These are phyloP conservation scores for Phialocephala subalpina DNA, from an alignment of 2,329 filamentous ascomycete species.

Conservation along the genomic window DNA sequence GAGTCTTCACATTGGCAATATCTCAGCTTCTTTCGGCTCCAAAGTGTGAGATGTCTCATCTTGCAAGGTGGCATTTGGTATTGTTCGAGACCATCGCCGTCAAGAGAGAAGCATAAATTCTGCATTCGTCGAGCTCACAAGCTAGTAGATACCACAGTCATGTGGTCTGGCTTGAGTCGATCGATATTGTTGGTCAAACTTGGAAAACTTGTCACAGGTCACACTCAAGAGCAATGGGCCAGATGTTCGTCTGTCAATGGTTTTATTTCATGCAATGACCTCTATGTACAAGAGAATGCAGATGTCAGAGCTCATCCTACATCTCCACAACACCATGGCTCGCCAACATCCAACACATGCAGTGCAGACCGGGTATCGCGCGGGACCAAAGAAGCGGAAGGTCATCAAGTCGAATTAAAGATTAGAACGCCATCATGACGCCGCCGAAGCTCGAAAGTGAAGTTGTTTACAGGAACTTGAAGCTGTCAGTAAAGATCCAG, in stretches of 20 bases:
- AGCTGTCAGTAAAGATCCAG: slow-evolving; percentile 27
- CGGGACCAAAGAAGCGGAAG: slow-evolving; percentile 35
- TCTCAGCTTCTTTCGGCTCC: too few relatives aligned
- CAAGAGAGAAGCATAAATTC: too few relatives aligned
- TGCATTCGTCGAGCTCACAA: too few relatives aligned
- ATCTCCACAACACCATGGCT: slow-evolving; percentile 34
- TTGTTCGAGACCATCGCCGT: too few relatives aligned
- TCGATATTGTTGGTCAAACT: not conserved
- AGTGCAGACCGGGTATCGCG: slow-evolving; percentile 37
- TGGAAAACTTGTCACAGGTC: slow-evolving; percentile 8
- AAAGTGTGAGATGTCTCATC: too few relatives aligned
- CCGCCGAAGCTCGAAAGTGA: slow-evolving; percentile 33
- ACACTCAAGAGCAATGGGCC: slow-evolving; percentile 3
- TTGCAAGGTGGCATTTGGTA: too few relatives aligned
- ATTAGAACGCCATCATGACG: slow-evolving; percentile 37
- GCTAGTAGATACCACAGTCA: too few relatives aligned
- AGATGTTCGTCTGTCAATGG: slow-evolving; percentile 17
- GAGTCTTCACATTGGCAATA: too few relatives aligned
- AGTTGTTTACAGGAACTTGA: slow-evolving; percentile 41
- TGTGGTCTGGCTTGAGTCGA: too few relatives aligned
- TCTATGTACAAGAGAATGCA: slow-evolving; percentile 38
- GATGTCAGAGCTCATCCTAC: slow-evolving; percentile 38
- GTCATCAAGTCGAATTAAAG: slow-evolving; percentile 38
- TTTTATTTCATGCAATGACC: slow-evolving; percentile 33
- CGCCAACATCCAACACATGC: slow-evolving; percentile 32